These are phyloP conservation scores for Neoscytalidium dimidiatum DNA, from an alignment of 2,329 filamentous ascomycete genomes.

Conservation along the genomic window DNA sequence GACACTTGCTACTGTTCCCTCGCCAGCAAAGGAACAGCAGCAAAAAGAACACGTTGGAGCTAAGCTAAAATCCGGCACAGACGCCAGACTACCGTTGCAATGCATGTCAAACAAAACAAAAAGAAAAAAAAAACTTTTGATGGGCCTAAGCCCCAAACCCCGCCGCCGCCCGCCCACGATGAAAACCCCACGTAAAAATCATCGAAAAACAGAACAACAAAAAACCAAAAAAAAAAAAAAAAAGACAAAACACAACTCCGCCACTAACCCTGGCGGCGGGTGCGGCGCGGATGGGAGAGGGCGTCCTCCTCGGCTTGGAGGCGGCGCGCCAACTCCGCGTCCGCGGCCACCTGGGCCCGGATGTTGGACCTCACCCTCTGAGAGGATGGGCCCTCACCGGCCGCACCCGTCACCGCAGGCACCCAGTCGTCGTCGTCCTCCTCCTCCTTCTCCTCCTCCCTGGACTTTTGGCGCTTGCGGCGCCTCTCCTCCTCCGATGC, in stretches of 20 bases:
- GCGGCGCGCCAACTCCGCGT: slow-evolving; percentile 56
- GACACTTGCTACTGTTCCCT: neutral
- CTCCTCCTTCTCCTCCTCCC: neutral
- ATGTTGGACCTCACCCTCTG: neutral
- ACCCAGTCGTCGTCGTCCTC: neutral
- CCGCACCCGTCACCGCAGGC: neutral
- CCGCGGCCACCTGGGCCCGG: slow-evolving; percentile 31
- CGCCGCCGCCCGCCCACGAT: neutral
- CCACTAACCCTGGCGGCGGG: neutral
- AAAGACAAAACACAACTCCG: neutral
- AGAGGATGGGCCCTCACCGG: slow-evolving; percentile 1
- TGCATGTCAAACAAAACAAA: neutral
- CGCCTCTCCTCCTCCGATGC: no score
- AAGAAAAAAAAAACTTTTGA: neutral
- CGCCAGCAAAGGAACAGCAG: neutral
- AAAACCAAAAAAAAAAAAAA: neutral
- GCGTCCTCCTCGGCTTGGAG: slow-evolving; percentile 60
- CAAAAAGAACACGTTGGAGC: neutral
- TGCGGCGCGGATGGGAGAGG: slow-evolving; percentile 23
- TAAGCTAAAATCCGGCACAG: neutral
- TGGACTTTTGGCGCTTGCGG: no score
- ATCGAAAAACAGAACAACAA: no score
- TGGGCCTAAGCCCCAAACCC: neutral
- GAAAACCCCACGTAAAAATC: no score
- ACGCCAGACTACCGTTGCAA: neutral